Percentiles rank a stretch among this genome's conserved stretches.
Conservation (phyloP, 495 filamentous ascomycete genomes). For the Amniculicola lignicola region DNA sequence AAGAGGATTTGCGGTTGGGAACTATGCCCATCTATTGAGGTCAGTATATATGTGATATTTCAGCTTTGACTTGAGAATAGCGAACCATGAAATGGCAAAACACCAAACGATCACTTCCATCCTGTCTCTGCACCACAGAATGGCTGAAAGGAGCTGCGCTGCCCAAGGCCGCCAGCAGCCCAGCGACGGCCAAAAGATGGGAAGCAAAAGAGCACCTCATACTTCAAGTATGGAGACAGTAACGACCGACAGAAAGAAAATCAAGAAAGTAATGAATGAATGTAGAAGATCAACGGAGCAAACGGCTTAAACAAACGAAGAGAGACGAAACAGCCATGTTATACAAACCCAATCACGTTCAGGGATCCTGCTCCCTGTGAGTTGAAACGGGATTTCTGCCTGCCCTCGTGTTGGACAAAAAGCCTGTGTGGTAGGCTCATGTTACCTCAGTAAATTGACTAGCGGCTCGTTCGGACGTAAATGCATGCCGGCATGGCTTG, state of each 20-base stretch:
- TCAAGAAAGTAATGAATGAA: neutral
- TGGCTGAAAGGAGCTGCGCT: conserved; percentile 11
- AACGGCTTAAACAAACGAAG: no score
- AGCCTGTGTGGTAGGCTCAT: no score
- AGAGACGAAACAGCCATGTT: no score
- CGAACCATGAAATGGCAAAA: conserved; percentile 62
- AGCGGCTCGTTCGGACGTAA: no score
- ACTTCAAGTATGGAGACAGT: neutral
- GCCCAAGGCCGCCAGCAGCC: conserved; percentile 11
- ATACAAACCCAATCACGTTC: no score
- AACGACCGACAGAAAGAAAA: conserved; percentile 13
- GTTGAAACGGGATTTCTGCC: no score
- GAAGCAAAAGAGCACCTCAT: conserved; percentile 20
- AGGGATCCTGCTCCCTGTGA: no score
- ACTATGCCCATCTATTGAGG: conserved; percentile 49
- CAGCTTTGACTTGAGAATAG: neutral
- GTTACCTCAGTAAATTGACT: no score
- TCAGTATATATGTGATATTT: neutral
- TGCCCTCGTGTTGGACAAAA: no score
- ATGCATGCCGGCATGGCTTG: neutral
- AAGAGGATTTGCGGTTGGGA: conserved; percentile 48
- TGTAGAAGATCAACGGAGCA: neutral
- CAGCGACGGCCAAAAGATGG: neutral
- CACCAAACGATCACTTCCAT: conserved; percentile 41
- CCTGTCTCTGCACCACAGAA: conserved; percentile 4